phyloP scores from a whole-genome alignment of 306 rosid genomes.

The Sicyos baderoa region DNA sequence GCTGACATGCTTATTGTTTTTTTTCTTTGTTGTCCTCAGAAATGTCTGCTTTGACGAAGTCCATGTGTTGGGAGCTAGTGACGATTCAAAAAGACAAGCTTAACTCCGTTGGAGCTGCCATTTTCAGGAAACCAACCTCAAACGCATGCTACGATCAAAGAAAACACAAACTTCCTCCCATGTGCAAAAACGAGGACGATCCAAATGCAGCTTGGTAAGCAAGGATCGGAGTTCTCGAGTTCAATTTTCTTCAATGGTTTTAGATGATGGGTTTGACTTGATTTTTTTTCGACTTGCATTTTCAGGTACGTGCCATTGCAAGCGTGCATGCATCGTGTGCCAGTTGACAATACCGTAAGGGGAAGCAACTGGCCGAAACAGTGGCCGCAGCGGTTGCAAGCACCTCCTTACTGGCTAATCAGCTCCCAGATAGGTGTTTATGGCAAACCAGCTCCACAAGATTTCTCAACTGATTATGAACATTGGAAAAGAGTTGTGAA shows the following conservation, averaged over 20 bases:
- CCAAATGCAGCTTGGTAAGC: conserved; percentile 87
- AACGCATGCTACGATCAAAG: conserved; percentile 71
- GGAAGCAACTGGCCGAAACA: conserved; percentile 66
- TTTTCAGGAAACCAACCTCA: conserved; percentile 66
- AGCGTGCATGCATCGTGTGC: conserved; percentile 69
- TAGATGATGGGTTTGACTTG: not conserved
- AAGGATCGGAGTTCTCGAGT: not conserved
- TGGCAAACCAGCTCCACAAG: conserved; percentile 81
- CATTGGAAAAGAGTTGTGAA: conserved; percentile 71
- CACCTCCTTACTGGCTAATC: conserved; percentile 78
- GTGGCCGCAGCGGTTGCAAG: conserved; percentile 64
- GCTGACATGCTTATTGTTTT: not conserved
- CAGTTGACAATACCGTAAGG: conserved; percentile 40
- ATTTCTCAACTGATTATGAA: conserved; percentile 56
- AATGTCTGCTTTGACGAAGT: conserved; percentile 57
- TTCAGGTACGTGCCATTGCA: conserved; percentile 83
- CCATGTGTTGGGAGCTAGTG: conserved; percentile 94
- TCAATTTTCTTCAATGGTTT: not conserved
- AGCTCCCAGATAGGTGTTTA: conserved; percentile 69
- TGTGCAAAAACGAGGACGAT: conserved; percentile 72
- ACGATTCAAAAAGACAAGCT: conserved; percentile 58
- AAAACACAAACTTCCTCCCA: conserved; percentile 52
- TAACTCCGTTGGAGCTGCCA: conserved; percentile 57
- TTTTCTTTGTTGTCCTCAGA: conserved; percentile 25
- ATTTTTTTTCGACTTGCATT: not conserved